These are phyloP conservation scores for Glycine tomentella DNA, from an alignment of 306 rosid species.

Conservation along the genomic window DNA sequence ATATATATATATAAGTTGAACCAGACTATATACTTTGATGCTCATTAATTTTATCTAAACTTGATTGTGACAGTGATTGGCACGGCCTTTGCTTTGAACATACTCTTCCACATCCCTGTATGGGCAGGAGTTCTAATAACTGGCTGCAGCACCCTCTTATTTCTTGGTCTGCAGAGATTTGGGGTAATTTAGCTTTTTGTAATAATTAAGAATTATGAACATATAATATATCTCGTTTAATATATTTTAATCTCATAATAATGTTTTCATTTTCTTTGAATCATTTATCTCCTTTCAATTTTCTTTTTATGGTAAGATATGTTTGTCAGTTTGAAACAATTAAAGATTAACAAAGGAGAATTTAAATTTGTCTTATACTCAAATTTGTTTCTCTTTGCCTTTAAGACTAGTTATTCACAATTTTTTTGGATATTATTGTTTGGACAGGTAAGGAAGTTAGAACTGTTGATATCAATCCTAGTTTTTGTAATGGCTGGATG, in stretches of 20 bases:
- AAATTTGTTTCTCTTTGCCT: no score
- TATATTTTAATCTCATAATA: not conserved
- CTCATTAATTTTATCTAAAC: not conserved
- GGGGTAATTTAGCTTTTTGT: conserved; percentile 61
- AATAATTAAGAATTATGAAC: conserved; percentile 14
- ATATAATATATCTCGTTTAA: not conserved
- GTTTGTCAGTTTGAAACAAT: no score
- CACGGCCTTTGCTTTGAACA: conserved; percentile 85
- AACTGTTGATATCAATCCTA: conserved; percentile 62
- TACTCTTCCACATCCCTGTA: conserved; percentile 78
- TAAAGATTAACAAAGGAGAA: no score
- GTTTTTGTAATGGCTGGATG: conserved; percentile 86
- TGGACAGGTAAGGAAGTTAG: conserved; percentile 75
- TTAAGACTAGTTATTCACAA: not conserved
- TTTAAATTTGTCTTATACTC: no score
- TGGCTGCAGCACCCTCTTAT: conserved; percentile 82
- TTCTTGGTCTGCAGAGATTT: conserved; percentile 80
- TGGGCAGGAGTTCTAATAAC: conserved; percentile 86
- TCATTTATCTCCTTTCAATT: no score
- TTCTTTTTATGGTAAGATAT: no score
- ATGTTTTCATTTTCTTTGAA: no score
- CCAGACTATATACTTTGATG: no score
- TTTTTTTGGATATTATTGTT: not conserved
- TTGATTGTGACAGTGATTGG: conserved; percentile 75
- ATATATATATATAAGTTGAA: not conserved